phyloP scores from a whole-genome alignment of 2,329 filamentous ascomycete genomes.

The Huntiella savannae region DNA sequence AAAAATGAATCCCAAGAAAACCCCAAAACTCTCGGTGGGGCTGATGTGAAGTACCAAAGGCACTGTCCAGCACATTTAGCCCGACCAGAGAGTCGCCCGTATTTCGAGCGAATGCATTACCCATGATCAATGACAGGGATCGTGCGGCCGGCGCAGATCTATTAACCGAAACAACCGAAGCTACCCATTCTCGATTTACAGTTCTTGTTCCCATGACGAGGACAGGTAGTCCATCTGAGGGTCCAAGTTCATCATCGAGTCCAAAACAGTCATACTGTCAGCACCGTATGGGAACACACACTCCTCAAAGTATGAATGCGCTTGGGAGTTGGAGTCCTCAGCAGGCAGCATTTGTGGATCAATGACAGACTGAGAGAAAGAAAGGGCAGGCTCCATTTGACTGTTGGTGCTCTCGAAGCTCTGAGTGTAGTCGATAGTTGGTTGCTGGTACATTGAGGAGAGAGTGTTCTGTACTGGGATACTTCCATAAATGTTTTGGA shows the following conservation, averaged over 20 bases:
- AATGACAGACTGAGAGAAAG: neutral
- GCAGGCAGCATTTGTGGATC: slow-evolving; percentile 2
- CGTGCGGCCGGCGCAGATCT: neutral
- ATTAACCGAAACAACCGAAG: neutral
- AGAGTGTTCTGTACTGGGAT: no score
- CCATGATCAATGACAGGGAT: no score
- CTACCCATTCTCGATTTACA: neutral
- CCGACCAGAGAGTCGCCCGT: no score
- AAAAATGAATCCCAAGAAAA: no score
- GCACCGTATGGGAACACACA: slow-evolving; percentile 8
- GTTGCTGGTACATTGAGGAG: no score
- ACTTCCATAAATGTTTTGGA: no score
- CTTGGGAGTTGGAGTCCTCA: neutral
- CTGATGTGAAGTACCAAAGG: no score
- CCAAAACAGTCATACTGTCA: slow-evolving; percentile 13
- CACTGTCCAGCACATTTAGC: no score
- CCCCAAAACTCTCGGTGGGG: no score
- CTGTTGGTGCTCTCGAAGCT: neutral
- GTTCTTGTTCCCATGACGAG: slow-evolving; percentile 6
- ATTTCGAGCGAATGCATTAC: no score
- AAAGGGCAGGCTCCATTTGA: neutral
- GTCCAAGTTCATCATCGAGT: slow-evolving; percentile 13
- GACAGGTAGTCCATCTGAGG: slow-evolving; percentile 13
- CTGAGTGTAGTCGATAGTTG: no score
- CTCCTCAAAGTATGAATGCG: slow-evolving; percentile 3